phyloP scores from a whole-genome alignment of 208 protist genomes.

The Acanthamoeba culbertsoni region DNA sequence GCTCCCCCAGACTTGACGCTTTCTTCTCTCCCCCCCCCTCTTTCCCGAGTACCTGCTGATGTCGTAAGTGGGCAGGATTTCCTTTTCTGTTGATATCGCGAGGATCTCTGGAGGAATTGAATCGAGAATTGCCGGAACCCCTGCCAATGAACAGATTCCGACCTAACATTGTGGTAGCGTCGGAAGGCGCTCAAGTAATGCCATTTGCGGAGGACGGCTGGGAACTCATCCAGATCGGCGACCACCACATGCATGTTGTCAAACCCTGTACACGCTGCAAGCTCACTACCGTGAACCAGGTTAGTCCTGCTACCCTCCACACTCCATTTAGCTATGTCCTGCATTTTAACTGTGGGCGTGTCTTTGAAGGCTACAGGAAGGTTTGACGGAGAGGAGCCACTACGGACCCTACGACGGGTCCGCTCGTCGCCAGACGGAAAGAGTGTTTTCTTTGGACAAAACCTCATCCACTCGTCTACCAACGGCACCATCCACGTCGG shows the following conservation, averaged over 20 bases:
- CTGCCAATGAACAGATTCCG: conserved; percentile 29
- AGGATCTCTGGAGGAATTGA: background rate
- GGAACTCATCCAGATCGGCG: background rate
- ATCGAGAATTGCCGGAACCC: background rate
- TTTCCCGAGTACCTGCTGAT: too few relatives aligned
- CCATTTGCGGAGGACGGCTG: conserved; percentile 37
- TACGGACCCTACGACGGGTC: background rate
- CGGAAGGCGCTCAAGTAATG: background rate
- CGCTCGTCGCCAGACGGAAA: background rate
- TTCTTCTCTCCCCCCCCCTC: too few relatives aligned
- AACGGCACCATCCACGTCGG: background rate
- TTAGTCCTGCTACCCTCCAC: background rate
- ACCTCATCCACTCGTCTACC: background rate
- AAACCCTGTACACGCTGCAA: conserved; percentile 50
- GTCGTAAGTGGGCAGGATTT: background rate
- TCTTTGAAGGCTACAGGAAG: background rate
- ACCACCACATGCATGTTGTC: background rate
- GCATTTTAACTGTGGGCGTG: background rate
- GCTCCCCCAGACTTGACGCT: background rate
- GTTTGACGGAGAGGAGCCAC: background rate
- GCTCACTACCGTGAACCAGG: conserved; percentile 42
- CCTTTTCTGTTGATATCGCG: background rate
- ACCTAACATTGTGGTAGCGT: conserved; percentile 28
- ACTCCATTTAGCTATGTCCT: background rate
- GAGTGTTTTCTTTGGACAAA: background rate